Percentiles rank a stretch among this genome's conserved stretches.
phyloP scores from a whole-genome alignment of 352 stramenopile genomes.

The Globisporangium carolinianum region DNA sequence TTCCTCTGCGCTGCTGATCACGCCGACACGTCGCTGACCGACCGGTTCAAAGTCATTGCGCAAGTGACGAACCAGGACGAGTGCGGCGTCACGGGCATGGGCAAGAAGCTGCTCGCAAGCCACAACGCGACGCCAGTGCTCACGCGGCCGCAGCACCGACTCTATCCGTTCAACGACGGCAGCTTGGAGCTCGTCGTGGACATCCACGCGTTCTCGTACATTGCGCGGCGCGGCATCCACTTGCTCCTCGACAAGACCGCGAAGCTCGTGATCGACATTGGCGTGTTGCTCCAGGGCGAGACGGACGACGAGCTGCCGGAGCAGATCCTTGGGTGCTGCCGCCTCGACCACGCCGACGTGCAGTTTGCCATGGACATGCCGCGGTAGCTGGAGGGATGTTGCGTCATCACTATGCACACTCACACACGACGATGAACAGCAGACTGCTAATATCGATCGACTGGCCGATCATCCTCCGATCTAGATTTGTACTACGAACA shows the following conservation, averaged over 20 bases:
- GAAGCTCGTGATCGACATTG: constrained; percentile 82
- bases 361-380: constrained; percentile 51
- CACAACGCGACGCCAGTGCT: constrained; percentile 82
- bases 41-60: constrained; percentile 83
- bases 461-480: no score
- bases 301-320: constrained; percentile 84
- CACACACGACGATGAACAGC: not conserved
- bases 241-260: constrained; percentile 70
- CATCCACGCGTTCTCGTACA: constrained; percentile 80
- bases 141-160: constrained; percentile 76
- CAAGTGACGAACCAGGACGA: constrained; percentile 83
- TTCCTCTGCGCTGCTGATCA: constrained; percentile 31
- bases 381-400: constrained; percentile 8
- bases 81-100: constrained; percentile 68
- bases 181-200: constrained; percentile 76
- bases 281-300: constrained; percentile 83
- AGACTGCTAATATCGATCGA: not conserved
- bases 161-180: constrained; percentile 66
- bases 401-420: no score
- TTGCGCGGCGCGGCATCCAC: constrained; percentile 73
- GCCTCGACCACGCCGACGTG: constrained; percentile 69
- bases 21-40: constrained; percentile 61
- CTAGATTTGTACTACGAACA: no score
- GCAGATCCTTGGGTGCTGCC: constrained; percentile 77
- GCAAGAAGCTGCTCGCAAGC: constrained; percentile 68